Evolutionary conservation across 176 grass and related monocot genomes (phyloP).

Genomic region (Triticum urartu): DNA sequence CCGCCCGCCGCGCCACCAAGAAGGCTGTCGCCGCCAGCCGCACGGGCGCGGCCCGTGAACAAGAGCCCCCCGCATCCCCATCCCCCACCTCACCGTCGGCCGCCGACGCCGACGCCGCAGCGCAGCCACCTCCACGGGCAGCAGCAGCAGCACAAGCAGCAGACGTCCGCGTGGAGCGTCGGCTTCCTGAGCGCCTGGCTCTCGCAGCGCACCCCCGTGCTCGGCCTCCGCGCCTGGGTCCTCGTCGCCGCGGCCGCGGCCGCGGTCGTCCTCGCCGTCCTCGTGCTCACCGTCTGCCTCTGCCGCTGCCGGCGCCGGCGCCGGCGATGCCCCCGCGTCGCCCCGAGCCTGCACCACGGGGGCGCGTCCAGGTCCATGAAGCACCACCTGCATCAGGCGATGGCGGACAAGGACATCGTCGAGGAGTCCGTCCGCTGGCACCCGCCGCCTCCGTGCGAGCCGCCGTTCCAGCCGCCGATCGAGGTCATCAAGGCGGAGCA

Average conservation of each 20-base stretch:
- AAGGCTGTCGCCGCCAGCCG: not conserved
- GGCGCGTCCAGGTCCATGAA: conserved; percentile 29
- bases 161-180: conserved; percentile 41
- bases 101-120: not conserved
- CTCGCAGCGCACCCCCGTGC: conserved; percentile 67
- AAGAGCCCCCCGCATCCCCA: not conserved
- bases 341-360: not conserved
- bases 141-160: conserved; percentile 3
- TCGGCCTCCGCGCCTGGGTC: conserved; percentile 75
- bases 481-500: conserved; percentile 61
- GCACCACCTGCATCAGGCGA: conserved; percentile 42
- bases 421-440: conserved; percentile 47
- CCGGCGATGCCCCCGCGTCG: conserved; percentile 18
- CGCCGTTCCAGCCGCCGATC: conserved; percentile 44
- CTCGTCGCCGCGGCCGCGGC: conserved; percentile 48
- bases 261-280: conserved; percentile 29
- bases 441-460: conserved; percentile 15
- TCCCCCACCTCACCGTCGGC: not conserved
- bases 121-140: not conserved
- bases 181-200: conserved; percentile 55
- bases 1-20: not conserved
- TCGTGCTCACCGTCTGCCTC: conserved; percentile 49
- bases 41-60: not conserved
- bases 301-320: conserved; percentile 57
- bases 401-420: conserved; percentile 47